These are phyloP conservation scores for Gyromitra esculenta DNA, from an alignment of 2,329 filamentous ascomycete genomes.

Conservation along the genomic window DNA sequence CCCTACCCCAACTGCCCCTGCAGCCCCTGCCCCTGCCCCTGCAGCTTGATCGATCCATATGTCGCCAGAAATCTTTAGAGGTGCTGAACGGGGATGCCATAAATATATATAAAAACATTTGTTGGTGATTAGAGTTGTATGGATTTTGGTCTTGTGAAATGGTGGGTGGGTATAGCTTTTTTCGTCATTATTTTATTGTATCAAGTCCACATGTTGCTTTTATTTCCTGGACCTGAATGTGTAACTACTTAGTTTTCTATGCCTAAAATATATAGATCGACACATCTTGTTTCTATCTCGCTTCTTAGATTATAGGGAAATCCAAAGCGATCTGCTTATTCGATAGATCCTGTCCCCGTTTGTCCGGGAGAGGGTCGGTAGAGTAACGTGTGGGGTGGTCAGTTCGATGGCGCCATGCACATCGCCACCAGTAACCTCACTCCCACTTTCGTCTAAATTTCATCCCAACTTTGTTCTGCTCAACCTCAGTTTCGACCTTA, in stretches of 20 bases:
- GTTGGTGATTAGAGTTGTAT: slow-evolving; percentile 28
- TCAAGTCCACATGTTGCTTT: slow-evolving; percentile 10
- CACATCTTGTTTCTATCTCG: background rate
- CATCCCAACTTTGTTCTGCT: background rate
- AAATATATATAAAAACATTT: slow-evolving; percentile 23
- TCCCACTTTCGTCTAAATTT: background rate
- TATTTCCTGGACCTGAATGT: slow-evolving; percentile 6
- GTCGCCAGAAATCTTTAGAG: slow-evolving; percentile 28
- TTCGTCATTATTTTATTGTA: background rate
- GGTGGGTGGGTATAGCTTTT: slow-evolving; percentile 18
- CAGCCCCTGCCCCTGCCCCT: background rate
- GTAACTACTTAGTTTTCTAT: slow-evolving; percentile 10
- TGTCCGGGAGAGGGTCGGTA: slow-evolving; percentile 6
- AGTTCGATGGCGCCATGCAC: background rate
- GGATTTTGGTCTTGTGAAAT: slow-evolving; percentile 23
- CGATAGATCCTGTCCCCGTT: slow-evolving; percentile 5
- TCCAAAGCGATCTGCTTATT: background rate
- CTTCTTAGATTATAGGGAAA: background rate
- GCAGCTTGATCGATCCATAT: slow-evolving; percentile 30
- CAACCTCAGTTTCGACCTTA: background rate
- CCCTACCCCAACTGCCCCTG: slow-evolving; percentile 8
- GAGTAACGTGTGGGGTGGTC: background rate
- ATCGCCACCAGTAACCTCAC: slow-evolving; percentile 18
- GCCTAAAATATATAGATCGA: slow-evolving; percentile 6
- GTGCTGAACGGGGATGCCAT: slow-evolving; percentile 10